A percentile compares a stretch with the other conserved stretches of the same genome.
These are phyloP conservation scores for Phaeosphaeria sp. DNA, from an alignment of 2,329 filamentous ascomycete species.

Conservation along the genomic window DNA sequence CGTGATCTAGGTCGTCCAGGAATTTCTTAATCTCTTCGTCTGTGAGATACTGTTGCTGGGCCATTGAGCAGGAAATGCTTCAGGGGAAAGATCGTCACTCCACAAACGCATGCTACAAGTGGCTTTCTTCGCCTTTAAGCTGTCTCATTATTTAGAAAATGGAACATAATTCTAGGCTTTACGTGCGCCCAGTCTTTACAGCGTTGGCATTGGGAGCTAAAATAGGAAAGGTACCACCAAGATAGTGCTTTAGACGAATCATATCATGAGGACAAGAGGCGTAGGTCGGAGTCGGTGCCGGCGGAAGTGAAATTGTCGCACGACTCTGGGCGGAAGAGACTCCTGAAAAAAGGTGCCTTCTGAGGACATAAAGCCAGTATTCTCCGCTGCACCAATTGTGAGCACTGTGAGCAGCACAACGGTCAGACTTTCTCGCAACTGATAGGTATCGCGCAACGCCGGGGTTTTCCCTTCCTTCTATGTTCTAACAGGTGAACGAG, in stretches of 20 bases:
- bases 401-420: background rate
- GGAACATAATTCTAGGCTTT: conserved; percentile 15
- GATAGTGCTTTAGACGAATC: conserved; percentile 13
- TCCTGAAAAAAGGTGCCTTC: background rate
- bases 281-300: conserved; percentile 29
- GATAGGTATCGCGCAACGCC: background rate
- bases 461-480: too few species aligned
- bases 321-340: conserved; percentile 21
- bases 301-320: conserved; percentile 7
- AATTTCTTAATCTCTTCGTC: conserved; percentile 61
- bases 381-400: background rate
- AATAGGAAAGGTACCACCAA: conserved; percentile 12
- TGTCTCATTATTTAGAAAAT: conserved; percentile 3
- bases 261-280: conserved; percentile 33
- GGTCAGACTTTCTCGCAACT: background rate
- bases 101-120: conserved; percentile 15
- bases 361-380: conserved; percentile 8
- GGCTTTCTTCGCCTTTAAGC: conserved; percentile 17
- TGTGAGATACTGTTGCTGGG: conserved; percentile 33
- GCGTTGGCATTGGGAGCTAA: conserved; percentile 8
- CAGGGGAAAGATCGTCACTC: background rate
- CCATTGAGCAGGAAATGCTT: conserved; percentile 22
- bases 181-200: conserved; percentile 37
- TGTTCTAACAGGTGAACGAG: too few species aligned
- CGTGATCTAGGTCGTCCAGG: conserved; percentile 60